Conservation (phyloP, 2,329 filamentous ascomycete genomes). For the Aureobasidium sp. region DNA sequence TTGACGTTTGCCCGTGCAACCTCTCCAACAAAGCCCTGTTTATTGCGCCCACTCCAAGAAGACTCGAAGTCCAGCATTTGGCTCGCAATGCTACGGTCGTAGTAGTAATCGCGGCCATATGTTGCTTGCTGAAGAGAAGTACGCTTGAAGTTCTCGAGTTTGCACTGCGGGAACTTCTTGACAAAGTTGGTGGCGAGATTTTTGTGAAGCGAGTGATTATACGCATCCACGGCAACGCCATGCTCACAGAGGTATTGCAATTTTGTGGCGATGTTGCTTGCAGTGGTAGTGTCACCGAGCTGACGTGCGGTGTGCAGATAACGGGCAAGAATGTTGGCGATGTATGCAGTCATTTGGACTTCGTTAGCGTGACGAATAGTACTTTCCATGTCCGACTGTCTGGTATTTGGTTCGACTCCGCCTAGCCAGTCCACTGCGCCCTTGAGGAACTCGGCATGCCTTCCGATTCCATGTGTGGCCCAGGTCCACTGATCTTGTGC, state of each 20-base stretch:
- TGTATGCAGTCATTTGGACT: conserved; percentile 62
- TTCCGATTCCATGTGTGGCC: conserved; percentile 74
- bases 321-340: conserved; percentile 85
- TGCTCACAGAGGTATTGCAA: conserved; percentile 74
- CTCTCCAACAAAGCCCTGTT: conserved; percentile 72
- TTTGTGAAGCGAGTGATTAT: conserved; percentile 79
- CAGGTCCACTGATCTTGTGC: conserved; percentile 95
- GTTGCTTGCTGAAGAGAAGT: conserved; percentile 46
- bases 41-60: conserved; percentile 58
- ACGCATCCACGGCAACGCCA: conserved; percentile 70
- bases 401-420: conserved; percentile 46
- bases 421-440: conserved; percentile 65
- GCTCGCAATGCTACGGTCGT: conserved; percentile 68
- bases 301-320: conserved; percentile 82
- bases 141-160: conserved; percentile 72
- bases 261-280: conserved; percentile 65
- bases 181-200: conserved; percentile 83
- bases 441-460: conserved; percentile 65
- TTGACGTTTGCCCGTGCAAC: conserved; percentile 85
- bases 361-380: conserved; percentile 31
- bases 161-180: conserved; percentile 65
- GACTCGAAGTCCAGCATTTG: conserved; percentile 70
- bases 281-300: conserved; percentile 59
- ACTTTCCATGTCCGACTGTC: conserved; percentile 23
- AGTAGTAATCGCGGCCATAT: conserved; percentile 74